A percentile compares a stretch with the other conserved stretches of the same genome.
Conservation (phyloP, 352 stramenopile genomes). For the Phytophthora tentaculata region DNA sequence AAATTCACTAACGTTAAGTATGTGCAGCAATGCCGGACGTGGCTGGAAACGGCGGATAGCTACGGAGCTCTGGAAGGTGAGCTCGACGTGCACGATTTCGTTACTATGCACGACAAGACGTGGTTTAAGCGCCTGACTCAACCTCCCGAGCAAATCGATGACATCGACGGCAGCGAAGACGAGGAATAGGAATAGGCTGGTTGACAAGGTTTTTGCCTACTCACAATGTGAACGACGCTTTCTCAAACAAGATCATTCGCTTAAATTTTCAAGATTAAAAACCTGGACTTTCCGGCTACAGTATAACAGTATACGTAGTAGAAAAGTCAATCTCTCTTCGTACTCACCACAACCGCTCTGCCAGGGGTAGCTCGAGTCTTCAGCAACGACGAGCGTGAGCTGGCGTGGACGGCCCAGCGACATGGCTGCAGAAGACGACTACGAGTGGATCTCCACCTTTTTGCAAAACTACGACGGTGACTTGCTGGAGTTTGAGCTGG, state of each 20-base stretch:
- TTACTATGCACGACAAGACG: constrained; percentile 48
- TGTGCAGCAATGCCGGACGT: constrained; percentile 64
- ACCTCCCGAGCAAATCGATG: constrained; percentile 43
- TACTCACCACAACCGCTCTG: too few species aligned
- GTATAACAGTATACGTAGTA: neutral
- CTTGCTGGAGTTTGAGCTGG: constrained; percentile 45
- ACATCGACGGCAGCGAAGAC: constrained; percentile 21
- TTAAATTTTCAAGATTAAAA: neutral
- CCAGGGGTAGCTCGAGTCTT: neutral
- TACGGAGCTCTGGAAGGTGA: constrained; percentile 82
- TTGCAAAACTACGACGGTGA: constrained; percentile 33
- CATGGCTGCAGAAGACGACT: constrained; percentile 12
- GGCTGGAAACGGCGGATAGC: constrained; percentile 80
- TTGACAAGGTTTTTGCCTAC: neutral
- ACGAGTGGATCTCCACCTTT: constrained; percentile 38
- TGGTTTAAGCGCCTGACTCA: constrained; percentile 72
- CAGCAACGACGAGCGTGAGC: constrained; percentile 11
- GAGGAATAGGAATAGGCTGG: constrained; percentile 1
- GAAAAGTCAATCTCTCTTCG: neutral
- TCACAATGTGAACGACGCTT: too few species aligned
- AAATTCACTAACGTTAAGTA: neutral
- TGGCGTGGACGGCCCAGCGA: constrained; percentile 7
- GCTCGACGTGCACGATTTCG: constrained; percentile 69
- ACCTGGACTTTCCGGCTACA: neutral
- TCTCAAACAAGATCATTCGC: neutral